Evolutionary conservation across 805 yeast species (phyloP), one percentile per base, ranked within the genome.

Genomic region (Isabelozyma gotoi): DNA sequence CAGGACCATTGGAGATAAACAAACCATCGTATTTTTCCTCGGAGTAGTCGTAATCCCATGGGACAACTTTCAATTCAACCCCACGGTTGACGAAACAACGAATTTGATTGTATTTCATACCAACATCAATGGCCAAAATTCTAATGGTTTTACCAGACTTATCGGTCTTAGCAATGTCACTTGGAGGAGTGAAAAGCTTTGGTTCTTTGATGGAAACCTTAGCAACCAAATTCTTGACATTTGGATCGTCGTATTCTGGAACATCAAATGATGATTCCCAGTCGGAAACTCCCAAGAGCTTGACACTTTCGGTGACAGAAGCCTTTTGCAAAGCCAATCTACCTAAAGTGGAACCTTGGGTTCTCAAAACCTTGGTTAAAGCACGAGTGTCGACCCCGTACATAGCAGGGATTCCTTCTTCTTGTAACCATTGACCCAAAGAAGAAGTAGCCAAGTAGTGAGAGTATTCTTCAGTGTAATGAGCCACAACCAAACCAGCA

Each of bases 301-400:
- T 14, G 8, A 15, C 17, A 16, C 31, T 20, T 18, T 15, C 12
- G 5, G 31, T 11, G 2, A 20, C 11, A 20, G 50, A 42, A 20
- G 49, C 43, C 41, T 74, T 75, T 59, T 84, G 87, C 45, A 85
- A 64, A 54, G 87, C 80, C 50, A 92, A 71, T 71, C 97, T 84
- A 65, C 97, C 97, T 51, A 94, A 76, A 63, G 95, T 89, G 36
- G 96, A 86, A 67, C 99, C 99, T 48, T 81, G 78, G 57, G 85
- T 85, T 75, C 99, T 88, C 64, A 94, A 84, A 66, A 82, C 84
- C 73, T 94, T 91, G 56, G 99, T 94, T 61, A 94, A 77, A 42
- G 89, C 79, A 76, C 99, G 86, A 50, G 99, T 94, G 71, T 94
- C 99, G 49, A 94, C 92, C 73, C 97, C 99, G 60, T 92, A 94